Conservation (phyloP, 164 flowering plant species). For the Kalanchoe fedtschenkoi region DNA sequence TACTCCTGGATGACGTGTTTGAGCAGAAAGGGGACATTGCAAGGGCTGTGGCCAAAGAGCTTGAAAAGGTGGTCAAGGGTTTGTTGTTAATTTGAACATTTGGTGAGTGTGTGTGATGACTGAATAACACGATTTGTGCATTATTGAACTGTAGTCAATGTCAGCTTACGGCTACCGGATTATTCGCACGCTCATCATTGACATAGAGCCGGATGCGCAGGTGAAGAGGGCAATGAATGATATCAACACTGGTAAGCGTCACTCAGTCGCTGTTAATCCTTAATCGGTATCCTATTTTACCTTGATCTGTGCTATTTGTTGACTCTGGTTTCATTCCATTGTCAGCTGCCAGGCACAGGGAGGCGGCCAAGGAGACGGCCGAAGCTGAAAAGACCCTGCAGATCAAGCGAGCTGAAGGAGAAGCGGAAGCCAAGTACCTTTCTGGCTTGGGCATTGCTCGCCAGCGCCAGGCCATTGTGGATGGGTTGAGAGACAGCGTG, state of each 20-base stretch:
- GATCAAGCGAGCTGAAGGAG: constrained; percentile 50
- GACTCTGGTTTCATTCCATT: neutral
- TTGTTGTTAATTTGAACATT: too few species aligned
- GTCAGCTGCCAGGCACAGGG: constrained; percentile 38
- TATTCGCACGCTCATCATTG: constrained; percentile 43
- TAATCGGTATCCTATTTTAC: neutral
- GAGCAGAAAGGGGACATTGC: constrained; percentile 78
- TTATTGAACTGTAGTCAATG: constrained; percentile 19
- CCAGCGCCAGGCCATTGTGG: constrained; percentile 61
- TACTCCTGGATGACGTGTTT: constrained; percentile 52
- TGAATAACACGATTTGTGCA: constrained; percentile 25
- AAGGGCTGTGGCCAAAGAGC: constrained; percentile 66
- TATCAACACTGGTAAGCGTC: constrained; percentile 38
- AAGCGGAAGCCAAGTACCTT: constrained; percentile 41
- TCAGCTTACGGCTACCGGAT: constrained; percentile 53
- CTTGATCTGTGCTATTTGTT: neutral
- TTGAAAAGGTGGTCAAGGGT: constrained; percentile 62
- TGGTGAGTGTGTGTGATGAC: neutral
- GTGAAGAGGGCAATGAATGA: constrained; percentile 49
- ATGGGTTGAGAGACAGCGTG: constrained; percentile 74
- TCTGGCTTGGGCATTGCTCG: constrained; percentile 41
- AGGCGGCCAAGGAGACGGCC: constrained; percentile 42
- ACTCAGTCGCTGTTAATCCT: too few species aligned
- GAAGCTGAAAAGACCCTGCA: constrained; percentile 42
- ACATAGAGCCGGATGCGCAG: constrained; percentile 38